Evolutionary conservation across 441 rosid species (phyloP).

Genomic region (Erodium texanum): DNA sequence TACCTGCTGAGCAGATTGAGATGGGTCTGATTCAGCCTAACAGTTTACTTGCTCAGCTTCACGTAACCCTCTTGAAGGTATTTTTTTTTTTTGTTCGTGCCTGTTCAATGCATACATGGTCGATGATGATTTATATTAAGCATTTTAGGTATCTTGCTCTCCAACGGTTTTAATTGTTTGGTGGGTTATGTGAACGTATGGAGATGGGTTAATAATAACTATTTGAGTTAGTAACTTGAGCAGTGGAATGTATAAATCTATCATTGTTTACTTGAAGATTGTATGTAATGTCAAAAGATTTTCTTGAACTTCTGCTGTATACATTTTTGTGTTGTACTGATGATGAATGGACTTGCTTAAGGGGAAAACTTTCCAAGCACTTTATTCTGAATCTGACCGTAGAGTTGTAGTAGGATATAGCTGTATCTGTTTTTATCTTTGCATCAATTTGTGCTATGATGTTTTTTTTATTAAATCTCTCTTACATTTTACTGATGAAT

Average conservation of each 20-base stretch:
- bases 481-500: not conserved
- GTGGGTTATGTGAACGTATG: not conserved
- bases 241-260: too few relatives aligned
- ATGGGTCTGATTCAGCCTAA: constrained; percentile 48
- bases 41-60: constrained; percentile 49
- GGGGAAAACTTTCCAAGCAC: too few relatives aligned
- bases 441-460: not conserved
- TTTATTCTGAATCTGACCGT: too few relatives aligned
- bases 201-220: not conserved
- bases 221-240: not conserved
- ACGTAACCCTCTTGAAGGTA: constrained; percentile 65
- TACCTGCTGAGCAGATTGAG: constrained; percentile 72
- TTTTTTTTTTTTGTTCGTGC: not conserved
- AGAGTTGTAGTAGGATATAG: too few relatives aligned
- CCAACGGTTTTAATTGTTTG: too few relatives aligned
- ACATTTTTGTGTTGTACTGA: not conserved
- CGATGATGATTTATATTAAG: not conserved
- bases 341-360: too few relatives aligned
- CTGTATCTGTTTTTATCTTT: not conserved
- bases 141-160: not conserved
- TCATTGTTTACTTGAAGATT: not conserved
- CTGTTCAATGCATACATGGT: not conserved
- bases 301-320: not conserved
- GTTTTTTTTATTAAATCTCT: not conserved
- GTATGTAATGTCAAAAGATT: not conserved